Evolutionary conservation across 208 protist species (phyloP).

Genomic region (Novymonas esmeraldas): DNA sequence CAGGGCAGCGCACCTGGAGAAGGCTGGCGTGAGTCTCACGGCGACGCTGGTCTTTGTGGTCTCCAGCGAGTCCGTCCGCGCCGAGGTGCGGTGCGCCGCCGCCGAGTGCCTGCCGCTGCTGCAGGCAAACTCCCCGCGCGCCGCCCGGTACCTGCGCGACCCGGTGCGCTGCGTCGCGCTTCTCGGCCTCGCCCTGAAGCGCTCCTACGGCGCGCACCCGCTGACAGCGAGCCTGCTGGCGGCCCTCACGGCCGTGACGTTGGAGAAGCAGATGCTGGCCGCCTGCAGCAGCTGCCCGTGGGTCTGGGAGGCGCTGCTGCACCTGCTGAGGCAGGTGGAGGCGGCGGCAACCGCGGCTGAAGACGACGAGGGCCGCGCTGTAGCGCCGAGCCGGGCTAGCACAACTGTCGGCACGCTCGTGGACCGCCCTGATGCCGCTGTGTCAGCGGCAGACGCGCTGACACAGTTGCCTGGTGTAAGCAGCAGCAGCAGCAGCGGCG

Average conservation of each 20-base stretch:
- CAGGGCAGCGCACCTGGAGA: conserved; percentile 36
- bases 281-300: conserved; percentile 33
- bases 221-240: conserved; percentile 39
- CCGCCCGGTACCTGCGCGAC: conserved; percentile 58
- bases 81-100: conserved; percentile 26
- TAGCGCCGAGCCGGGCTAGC: not conserved
- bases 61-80: conserved; percentile 25
- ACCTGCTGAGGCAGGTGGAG: conserved; percentile 12
- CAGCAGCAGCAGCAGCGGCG: conserved; percentile 6
- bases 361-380: not conserved
- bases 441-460: not conserved
- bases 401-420: not conserved
- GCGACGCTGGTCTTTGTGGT: conserved; percentile 59
- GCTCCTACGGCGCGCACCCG: conserved; percentile 16
- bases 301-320: conserved; percentile 41
- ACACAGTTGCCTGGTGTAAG: not conserved
- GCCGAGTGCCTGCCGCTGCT: conserved; percentile 49
- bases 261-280: conserved; percentile 49
- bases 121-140: conserved; percentile 48
- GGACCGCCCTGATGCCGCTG: not conserved
- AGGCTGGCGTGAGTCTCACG: conserved; percentile 52
- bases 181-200: conserved; percentile 31
- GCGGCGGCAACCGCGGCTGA: not conserved
- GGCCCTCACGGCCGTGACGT: conserved; percentile 34
- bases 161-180: conserved; percentile 44